Percentiles rank a stretch among this genome's conserved stretches.
phyloP scores from a whole-genome alignment of 2,329 filamentous ascomycete genomes.

The Botryotinia convoluta region DNA sequence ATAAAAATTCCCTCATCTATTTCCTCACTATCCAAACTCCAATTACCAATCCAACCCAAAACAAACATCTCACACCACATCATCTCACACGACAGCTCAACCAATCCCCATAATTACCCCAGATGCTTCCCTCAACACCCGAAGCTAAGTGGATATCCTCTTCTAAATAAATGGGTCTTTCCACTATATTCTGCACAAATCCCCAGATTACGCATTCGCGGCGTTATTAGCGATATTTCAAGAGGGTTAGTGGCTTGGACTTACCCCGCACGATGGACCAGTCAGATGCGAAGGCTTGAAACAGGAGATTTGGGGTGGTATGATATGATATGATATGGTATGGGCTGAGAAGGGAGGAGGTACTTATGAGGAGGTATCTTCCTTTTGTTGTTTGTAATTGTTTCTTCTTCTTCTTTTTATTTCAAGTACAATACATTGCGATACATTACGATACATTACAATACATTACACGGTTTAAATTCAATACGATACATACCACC shows the following conservation, averaged over 20 bases:
- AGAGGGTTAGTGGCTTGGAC: neutral
- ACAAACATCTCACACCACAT: neutral
- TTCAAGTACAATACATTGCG: neutral
- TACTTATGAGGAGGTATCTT: neutral
- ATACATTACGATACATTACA: neutral
- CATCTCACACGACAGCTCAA: neutral
- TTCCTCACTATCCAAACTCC: neutral
- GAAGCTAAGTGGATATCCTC: neutral
- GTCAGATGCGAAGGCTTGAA: neutral
- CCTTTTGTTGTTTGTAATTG: neutral
- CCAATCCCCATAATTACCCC: slow-evolving; percentile 12
- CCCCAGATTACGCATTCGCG: slow-evolving; percentile 4
- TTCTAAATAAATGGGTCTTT: neutral
- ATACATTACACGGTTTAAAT: neutral
- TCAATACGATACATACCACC: neutral
- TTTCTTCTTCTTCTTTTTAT: neutral
- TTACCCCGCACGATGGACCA: slow-evolving; percentile 11
- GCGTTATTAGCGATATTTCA: neutral
- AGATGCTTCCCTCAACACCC: neutral
- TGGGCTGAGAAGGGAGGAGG: neutral
- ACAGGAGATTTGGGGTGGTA: neutral
- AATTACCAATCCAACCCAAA: neutral
- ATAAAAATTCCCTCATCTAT: neutral
- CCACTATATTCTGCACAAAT: neutral
- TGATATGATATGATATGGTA: neutral